These are phyloP conservation scores for Periglandula ipomoeae DNA, from an alignment of 2,329 filamentous ascomycete species.

Conservation along the genomic window DNA sequence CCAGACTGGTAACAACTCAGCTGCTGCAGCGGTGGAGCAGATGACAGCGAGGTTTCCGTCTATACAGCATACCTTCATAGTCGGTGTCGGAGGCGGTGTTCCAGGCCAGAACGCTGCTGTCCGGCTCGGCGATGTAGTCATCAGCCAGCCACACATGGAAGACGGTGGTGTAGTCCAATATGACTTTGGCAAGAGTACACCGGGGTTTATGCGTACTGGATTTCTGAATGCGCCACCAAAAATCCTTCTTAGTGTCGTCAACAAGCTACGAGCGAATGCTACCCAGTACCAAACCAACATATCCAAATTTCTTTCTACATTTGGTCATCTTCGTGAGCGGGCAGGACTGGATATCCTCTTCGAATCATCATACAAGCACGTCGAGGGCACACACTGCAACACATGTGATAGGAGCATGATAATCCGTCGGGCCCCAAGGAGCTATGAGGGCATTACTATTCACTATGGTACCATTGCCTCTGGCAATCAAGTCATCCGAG, in stretches of 20 bases:
- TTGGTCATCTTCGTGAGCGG: not conserved
- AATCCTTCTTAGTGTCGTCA: not conserved
- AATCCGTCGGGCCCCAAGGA: not conserved
- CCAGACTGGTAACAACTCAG: slow-evolving; percentile 19
- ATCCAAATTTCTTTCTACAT: not conserved
- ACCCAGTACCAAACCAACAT: not conserved
- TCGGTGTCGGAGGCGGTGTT: slow-evolving; percentile 14
- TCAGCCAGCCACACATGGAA: slow-evolving; percentile 5
- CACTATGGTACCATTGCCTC: slow-evolving; percentile 21
- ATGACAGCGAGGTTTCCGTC: slow-evolving; percentile 24
- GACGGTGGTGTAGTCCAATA: slow-evolving; percentile 10
- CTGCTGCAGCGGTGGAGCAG: slow-evolving; percentile 19
- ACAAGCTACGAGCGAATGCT: not conserved
- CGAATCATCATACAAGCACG: not conserved
- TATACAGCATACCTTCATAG: slow-evolving; percentile 12
- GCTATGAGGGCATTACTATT: not conserved
- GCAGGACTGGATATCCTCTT: not conserved
- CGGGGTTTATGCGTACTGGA: not conserved
- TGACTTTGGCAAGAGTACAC: slow-evolving; percentile 9
- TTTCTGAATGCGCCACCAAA: not conserved
- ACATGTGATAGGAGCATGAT: not conserved
- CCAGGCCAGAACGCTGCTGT: slow-evolving; percentile 6
- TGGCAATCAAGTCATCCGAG: slow-evolving; percentile 26
- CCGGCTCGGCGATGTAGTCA: slow-evolving; percentile 15
- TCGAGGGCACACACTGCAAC: not conserved